phyloP scores from a whole-genome alignment of 2,329 filamentous ascomycete genomes.

The Neonectria neomacrospora region DNA sequence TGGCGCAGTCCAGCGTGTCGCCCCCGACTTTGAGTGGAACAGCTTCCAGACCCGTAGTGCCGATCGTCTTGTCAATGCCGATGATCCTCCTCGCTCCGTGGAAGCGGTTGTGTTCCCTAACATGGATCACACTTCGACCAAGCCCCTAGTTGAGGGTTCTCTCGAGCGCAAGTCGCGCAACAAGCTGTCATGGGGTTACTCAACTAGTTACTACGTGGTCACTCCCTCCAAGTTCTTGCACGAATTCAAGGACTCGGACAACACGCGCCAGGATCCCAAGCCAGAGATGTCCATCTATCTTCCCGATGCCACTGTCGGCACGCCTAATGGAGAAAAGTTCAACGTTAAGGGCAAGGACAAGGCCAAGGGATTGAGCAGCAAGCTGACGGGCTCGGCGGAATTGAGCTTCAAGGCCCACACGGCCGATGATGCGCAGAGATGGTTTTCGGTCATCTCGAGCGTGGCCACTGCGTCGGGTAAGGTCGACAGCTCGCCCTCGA shows the following conservation, averaged over 20 bases:
- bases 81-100: slow-evolving; percentile 77
- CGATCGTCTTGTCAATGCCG: slow-evolving; percentile 80
- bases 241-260: slow-evolving; percentile 94
- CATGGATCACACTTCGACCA: slow-evolving; percentile 82
- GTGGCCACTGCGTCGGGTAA: slow-evolving; percentile 64
- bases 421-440: slow-evolving; percentile 81
- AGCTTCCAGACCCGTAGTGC: slow-evolving; percentile 80
- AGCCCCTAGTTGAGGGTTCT: slow-evolving; percentile 85
- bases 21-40: slow-evolving; percentile 90
- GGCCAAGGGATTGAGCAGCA: slow-evolving; percentile 81
- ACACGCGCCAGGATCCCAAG: slow-evolving; percentile 74
- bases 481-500: slow-evolving; percentile 43
- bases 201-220: slow-evolving; percentile 87
- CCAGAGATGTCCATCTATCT: slow-evolving; percentile 93
- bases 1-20: slow-evolving; percentile 78
- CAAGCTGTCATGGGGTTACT: slow-evolving; percentile 81
- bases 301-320: slow-evolving; percentile 85
- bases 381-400: slow-evolving; percentile 82
- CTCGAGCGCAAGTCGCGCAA: slow-evolving; percentile 93
- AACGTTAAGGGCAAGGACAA: slow-evolving; percentile 95
- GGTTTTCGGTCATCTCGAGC: slow-evolving; percentile 78
- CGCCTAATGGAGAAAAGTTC: slow-evolving; percentile 83
- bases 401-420: slow-evolving; percentile 89
- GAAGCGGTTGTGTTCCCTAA: slow-evolving; percentile 86
- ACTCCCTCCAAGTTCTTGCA: slow-evolving; percentile 90